A percentile compares a stretch with the other conserved stretches of the same genome.
Conservation (phyloP, 1,139 yeast genomes). For the Komagataea norvegica region DNA sequence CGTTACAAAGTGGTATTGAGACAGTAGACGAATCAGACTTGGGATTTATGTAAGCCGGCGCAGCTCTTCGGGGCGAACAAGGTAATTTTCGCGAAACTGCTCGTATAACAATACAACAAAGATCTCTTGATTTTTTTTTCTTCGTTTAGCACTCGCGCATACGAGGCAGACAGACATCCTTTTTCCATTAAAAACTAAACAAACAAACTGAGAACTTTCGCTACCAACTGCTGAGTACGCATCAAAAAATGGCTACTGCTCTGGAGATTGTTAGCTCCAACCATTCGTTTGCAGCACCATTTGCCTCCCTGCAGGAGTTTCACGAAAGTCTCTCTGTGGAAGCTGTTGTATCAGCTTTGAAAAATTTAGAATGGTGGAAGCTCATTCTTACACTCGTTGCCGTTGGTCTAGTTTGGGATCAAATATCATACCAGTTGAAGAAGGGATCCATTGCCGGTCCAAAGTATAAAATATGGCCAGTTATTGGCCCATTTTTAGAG, state of each 20-base stretch:
- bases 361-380: constrained; percentile 43
- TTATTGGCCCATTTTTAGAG: constrained; percentile 94
- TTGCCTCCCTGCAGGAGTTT: constrained; percentile 8
- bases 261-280: constrained; percentile 17
- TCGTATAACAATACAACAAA: too few relatives aligned
- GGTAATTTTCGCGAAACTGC: too few relatives aligned
- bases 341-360: constrained; percentile 2
- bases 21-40: too few relatives aligned
- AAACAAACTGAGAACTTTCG: background rate
- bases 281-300: constrained; percentile 12
- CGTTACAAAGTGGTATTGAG: constrained; percentile 3
- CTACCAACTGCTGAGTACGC: background rate
- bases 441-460: constrained; percentile 95
- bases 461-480: constrained; percentile 77
- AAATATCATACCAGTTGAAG: constrained; percentile 65
- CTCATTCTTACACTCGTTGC: constrained; percentile 46
- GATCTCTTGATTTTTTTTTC: too few relatives aligned
- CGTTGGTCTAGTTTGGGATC: constrained; percentile 65
- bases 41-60: too few relatives aligned
- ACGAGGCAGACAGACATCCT: too few relatives aligned
- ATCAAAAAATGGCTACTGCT: constrained; percentile 19
- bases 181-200: too few relatives aligned
- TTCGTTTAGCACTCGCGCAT: too few relatives aligned
- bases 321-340: constrained; percentile 11
- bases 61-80: too few relatives aligned